A percentile compares a stretch with the other conserved stretches of the same genome.
These are phyloP conservation scores for Cyclocybe cylindracea DNA, from an alignment of 768 basidiomycete genomes.

Conservation along the genomic window DNA sequence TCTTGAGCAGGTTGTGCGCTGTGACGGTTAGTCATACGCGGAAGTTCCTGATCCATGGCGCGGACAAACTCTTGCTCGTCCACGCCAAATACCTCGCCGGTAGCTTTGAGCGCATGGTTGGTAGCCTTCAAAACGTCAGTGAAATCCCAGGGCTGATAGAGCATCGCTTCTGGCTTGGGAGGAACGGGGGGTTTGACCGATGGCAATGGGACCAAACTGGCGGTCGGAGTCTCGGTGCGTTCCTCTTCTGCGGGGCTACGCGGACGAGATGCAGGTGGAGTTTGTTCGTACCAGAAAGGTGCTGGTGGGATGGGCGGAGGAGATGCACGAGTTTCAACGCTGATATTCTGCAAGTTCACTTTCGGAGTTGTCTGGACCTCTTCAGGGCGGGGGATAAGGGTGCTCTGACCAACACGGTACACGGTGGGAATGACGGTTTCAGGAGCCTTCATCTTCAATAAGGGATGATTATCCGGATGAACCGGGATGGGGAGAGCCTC, in stretches of 20 bases:
- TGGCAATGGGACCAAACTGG: not conserved
- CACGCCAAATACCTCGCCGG: not conserved
- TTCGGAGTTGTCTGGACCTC: not conserved
- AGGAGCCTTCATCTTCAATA: conserved; percentile 70
- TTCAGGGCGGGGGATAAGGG: conserved; percentile 15
- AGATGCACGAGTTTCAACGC: not conserved
- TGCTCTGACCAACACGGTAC: conserved; percentile 28
- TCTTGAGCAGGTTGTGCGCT: not conserved
- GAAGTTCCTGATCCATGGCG: too few species aligned
- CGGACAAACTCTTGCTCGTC: too few species aligned
- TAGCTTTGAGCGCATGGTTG: not conserved
- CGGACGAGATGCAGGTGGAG: not conserved
- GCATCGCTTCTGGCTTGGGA: conserved; percentile 24
- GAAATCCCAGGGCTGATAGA: conserved; percentile 17
- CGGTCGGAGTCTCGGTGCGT: conserved; percentile 11
- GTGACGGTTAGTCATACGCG: not conserved
- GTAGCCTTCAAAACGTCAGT: conserved; percentile 11
- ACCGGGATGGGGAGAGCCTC: conserved; percentile 79
- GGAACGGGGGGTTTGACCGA: conserved; percentile 11
- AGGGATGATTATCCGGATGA: conserved; percentile 69
- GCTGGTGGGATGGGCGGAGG: conserved; percentile 6
- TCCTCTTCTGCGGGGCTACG: conserved; percentile 5
- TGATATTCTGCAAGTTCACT: not conserved
- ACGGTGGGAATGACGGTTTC: conserved; percentile 43
- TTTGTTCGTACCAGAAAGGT: not conserved